Percentiles rank a stretch among this genome's conserved stretches.
Conservation (phyloP, 2,329 filamentous ascomycete genomes). For the Hymenotorrendiella dingleyae region DNA sequence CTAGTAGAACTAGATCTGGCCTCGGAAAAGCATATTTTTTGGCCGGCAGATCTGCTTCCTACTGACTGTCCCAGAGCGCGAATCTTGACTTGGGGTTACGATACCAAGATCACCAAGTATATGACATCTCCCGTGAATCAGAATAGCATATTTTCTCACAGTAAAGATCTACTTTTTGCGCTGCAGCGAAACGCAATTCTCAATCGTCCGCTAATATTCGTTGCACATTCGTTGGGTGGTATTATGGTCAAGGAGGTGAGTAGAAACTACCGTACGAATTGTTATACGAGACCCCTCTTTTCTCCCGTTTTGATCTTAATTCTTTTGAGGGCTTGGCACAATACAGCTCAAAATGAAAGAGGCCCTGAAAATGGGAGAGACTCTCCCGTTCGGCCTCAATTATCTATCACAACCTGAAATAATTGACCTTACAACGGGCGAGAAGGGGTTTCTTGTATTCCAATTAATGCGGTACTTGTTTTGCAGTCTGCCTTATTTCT, state of each 20-base stretch:
- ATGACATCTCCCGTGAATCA: constrained; percentile 5
- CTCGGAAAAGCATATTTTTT: not conserved
- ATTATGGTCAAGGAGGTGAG: constrained; percentile 11
- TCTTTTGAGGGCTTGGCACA: no score
- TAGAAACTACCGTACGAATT: no score
- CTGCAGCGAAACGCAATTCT: constrained; percentile 3
- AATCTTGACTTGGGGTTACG: constrained; percentile 15
- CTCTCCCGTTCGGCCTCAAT: no score
- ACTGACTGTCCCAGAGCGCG: constrained; percentile 10
- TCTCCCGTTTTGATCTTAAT: no score
- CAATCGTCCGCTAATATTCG: constrained; percentile 8
- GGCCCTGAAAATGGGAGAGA: no score
- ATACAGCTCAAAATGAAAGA: no score
- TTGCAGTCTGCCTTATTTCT: not conserved
- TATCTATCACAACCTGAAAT: no score
- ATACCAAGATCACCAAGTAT: constrained; percentile 11
- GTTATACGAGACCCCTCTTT: no score
- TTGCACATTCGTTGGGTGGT: constrained; percentile 15
- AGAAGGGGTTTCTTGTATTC: no score
- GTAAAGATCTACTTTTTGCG: constrained; percentile 3
- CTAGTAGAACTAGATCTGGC: no score
- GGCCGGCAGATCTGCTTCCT: constrained; percentile 12
- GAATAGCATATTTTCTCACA: constrained; percentile 10
- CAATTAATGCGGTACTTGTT: no score
- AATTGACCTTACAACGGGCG: no score